A percentile compares a stretch with the other conserved stretches of the same genome.
Conservation (phyloP, 163 green algal genomes). For the Prototheca wickerhamii region DNA sequence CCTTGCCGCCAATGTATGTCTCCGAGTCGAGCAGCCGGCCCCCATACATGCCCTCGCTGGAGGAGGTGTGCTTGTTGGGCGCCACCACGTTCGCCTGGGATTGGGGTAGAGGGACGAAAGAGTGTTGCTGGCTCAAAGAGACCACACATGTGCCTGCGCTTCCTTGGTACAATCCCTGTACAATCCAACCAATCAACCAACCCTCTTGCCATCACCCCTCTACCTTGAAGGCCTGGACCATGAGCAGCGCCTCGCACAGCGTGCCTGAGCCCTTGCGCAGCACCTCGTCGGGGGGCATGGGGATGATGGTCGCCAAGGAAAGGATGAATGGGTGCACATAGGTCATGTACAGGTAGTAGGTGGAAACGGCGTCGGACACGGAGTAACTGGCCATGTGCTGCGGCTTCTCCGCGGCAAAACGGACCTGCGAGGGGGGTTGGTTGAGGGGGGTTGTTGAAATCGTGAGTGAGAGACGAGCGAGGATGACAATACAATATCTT, state of each 20-base stretch:
- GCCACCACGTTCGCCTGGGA: slow-evolving; percentile 75
- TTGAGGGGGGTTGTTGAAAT: neutral
- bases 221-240: slow-evolving; percentile 80
- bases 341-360: slow-evolving; percentile 99
- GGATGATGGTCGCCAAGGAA: slow-evolving; percentile 96
- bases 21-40: slow-evolving; percentile 88
- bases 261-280: slow-evolving; percentile 93
- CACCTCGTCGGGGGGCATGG: slow-evolving; percentile 95
- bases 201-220: neutral
- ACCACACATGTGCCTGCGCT: neutral
- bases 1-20: slow-evolving; percentile 98
- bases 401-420: slow-evolving; percentile 77
- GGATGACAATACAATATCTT: neutral
- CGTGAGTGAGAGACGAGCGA: neutral
- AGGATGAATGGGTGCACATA: slow-evolving; percentile 99
- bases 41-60: slow-evolving; percentile 68
- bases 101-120: neutral
- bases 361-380: slow-evolving; percentile 95
- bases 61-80: slow-evolving; percentile 89
- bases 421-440: slow-evolving; percentile 10
- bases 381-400: slow-evolving; percentile 95
- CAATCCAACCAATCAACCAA: neutral
- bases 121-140: neutral
- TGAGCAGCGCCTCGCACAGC: slow-evolving; percentile 96
- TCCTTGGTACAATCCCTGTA: neutral